Evolutionary conservation across 2,329 filamentous ascomycete genomes (phyloP).

Genomic region (Colletotrichum shisoi): DNA sequence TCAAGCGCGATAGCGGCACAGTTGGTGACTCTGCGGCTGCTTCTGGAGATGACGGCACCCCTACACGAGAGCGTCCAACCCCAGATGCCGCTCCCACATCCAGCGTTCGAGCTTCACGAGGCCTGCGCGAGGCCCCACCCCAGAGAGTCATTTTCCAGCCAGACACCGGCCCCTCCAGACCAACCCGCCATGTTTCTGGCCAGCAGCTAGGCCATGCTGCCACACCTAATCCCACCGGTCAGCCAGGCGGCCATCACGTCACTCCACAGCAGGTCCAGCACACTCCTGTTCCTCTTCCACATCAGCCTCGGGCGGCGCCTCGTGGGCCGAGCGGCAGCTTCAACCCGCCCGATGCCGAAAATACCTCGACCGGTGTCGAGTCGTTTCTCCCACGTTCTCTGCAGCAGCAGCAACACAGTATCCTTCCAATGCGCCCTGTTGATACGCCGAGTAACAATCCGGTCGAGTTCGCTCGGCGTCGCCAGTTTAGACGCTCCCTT

Average conservation of each 20-base stretch:
- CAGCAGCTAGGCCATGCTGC: conserved; percentile 41
- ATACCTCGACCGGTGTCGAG: conserved; percentile 67
- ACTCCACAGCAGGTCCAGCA: conserved; percentile 44
- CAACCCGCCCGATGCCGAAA: conserved; percentile 64
- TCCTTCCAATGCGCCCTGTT: conserved; percentile 74
- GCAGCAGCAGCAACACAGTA: conserved; percentile 66
- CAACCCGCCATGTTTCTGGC: conserved; percentile 64
- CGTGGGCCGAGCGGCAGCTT: conserved; percentile 58
- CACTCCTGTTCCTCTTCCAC: conserved; percentile 43
- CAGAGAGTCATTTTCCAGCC: conserved; percentile 87
- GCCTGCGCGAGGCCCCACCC: conserved; percentile 81
- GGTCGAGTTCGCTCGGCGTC: conserved; percentile 68
- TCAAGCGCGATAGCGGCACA: conserved; percentile 53
- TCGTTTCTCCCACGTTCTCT: conserved; percentile 46
- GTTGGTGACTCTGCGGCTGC: conserved; percentile 35
- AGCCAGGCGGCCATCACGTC: conserved; percentile 42
- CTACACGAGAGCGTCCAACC: conserved; percentile 60
- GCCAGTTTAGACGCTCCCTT: conserved; percentile 52
- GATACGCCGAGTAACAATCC: conserved; percentile 79
- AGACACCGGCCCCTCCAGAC: conserved; percentile 71
- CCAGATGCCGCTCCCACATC: conserved; percentile 61
- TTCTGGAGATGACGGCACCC: conserved; percentile 54
- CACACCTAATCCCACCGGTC: conserved; percentile 41
- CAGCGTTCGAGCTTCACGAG: conserved; percentile 65
- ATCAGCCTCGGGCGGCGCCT: conserved; percentile 44